These are phyloP conservation scores for Pichia sp. DNA, from an alignment of 1,139 yeast genomes.

Conservation along the genomic window DNA sequence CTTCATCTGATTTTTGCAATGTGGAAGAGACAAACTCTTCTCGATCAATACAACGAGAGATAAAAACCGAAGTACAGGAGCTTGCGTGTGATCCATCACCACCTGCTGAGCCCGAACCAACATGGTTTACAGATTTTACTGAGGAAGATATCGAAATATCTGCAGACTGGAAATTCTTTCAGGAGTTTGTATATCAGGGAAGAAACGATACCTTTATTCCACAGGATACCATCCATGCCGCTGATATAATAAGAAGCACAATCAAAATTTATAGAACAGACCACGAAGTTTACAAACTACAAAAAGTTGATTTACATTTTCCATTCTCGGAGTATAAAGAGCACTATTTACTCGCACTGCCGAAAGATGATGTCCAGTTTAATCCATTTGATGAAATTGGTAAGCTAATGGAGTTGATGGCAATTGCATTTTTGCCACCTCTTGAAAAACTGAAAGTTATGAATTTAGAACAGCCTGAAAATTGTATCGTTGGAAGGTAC, in stretches of 20 bases:
- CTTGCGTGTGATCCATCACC: not conserved
- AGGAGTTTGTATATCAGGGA: constrained; percentile 20
- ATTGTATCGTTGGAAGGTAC: constrained; percentile 44
- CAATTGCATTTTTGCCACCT: constrained; percentile 43
- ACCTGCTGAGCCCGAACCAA: constrained; percentile 12
- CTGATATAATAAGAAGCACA: constrained; percentile 26
- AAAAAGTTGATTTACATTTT: constrained; percentile 34
- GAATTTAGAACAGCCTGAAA: constrained; percentile 37
- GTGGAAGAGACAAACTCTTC: no score
- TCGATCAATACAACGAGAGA: no score
- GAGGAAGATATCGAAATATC: constrained; percentile 25
- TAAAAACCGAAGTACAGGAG: constrained; percentile 1
- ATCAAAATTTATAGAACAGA: constrained; percentile 20
- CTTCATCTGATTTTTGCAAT: no score
- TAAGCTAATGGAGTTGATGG: constrained; percentile 48
- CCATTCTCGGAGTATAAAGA: constrained; percentile 37
- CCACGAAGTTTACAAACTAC: constrained; percentile 25
- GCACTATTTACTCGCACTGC: constrained; percentile 32
- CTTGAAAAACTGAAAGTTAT: constrained; percentile 39
- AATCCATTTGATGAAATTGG: constrained; percentile 75
- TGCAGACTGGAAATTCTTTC: constrained; percentile 22
- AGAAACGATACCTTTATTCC: constrained; percentile 14
- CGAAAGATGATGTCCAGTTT: constrained; percentile 50
- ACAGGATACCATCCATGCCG: constrained; percentile 18
- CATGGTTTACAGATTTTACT: constrained; percentile 34